Base-by-base conservation (phyloP, 1,284 basidiomycete genomes). In the Sporisorium reilianum region DNA sequence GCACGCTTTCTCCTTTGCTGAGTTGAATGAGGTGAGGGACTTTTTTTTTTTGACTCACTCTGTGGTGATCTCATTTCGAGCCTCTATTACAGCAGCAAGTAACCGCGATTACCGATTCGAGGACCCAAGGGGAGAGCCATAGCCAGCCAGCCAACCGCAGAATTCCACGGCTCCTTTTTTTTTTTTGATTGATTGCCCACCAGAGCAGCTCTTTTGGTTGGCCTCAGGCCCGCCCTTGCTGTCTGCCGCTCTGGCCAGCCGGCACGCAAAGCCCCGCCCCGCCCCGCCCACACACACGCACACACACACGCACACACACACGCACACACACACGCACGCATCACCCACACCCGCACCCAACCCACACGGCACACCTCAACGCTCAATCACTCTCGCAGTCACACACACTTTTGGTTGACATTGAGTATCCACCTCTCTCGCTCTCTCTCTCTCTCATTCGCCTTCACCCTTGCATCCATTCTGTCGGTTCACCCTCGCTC, bases 191-290 rank as follows among this genome's bases (percentile, higher is more conserved):
- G n/a, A n/a, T n/a, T n/a, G n/a, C n/a, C n/a, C n/a, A n/a, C n/a
- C n/a, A n/a, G n/a, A n/a, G n/a, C n/a, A n/a, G n/a, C n/a, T n/a
- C n/a, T n/a, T 14, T 25, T 25, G 42, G 26, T 3, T 45, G 22
- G 30, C 30, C 10, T 44, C 42, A 44, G 4, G 23, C 42, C 23
- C 42, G 22, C 26, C 48, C 30, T 30, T 30, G 30, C 34, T 25
- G 46, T 18, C 32, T 50, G 45, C 45, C 28, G 26, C 45, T n/a
- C 4, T 8, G 14, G 42, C 23, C 25, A 48, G 28, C 46, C 26
- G 46, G 46, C 46, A 48, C 46, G 46, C 46, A 48, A 48, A 28
- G 46, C 46, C 46, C 26, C 28, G 26, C 50, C 36, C n/a, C 2
- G 30, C 36, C 14, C 18, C 52, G 23, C 36, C 52, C 52, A 42